Evolutionary conservation across 1,139 yeast species (phyloP), one percentile per base, ranked within the genome.

Genomic region (Hansenula lynferdii): DNA sequence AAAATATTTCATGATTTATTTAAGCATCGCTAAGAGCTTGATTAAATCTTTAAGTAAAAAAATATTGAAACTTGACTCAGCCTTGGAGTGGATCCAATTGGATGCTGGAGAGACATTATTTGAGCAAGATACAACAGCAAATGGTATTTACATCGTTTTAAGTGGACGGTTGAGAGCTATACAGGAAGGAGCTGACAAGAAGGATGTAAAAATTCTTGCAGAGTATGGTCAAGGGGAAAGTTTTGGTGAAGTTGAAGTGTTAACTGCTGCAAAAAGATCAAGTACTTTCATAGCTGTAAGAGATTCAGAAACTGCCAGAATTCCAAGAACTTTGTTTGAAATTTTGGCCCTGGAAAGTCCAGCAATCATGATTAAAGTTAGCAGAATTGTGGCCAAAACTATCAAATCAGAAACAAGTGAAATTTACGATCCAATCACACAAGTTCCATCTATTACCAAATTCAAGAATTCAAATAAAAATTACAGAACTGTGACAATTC

Each of bases 161-260:
- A 90, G 90, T 62, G 98, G 98, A 6, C 72, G 98, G 41, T 70
- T 92, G 49, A 70, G 97, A 35, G 85, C 87, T 5, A 67, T 83
- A 2, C 63, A 39, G 19, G 51, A 51, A 17, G 38, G 42, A 12
- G 41, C 28, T 12, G 26, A 6, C 15, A 24, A 24, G 4, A 48
- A 51, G n/a, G 64, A 61, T 4, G 58, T 58, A n/a, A 57, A 58
- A 14, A 70, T 80, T 1, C 50, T 82, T 16, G 86, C 85, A 3
- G 98, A 92, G 55, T 81, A 80, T 54, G 96, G 97, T 1, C 96
- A 89, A 57, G 97, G 97, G 5, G 94, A 86, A 50, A 85, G 96
- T 37, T 76, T 92, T 44, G 98, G 98, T 4, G 98, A 92, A 60
- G 82, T 92, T 12, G 98, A 92, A 57, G 97, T 92, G 3, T 68